Percentiles rank a stretch among this genome's conserved stretches.
phyloP scores from a whole-genome alignment of 2,329 filamentous ascomycete genomes.

The Talaromyces atroroseus region DNA sequence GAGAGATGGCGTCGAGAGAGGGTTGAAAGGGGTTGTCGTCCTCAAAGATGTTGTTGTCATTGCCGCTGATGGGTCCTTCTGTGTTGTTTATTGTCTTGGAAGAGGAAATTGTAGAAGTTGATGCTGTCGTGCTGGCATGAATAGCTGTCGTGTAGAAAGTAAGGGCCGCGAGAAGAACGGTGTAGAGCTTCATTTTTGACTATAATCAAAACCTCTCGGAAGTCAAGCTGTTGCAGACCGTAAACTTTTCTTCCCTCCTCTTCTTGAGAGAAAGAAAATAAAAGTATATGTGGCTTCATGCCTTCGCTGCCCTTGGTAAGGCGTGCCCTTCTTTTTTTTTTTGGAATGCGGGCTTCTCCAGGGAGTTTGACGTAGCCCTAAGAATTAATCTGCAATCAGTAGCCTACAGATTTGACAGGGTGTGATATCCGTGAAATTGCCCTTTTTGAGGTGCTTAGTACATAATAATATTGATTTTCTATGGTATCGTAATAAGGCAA shows the following conservation, averaged over 20 bases:
- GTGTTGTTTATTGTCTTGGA: background rate
- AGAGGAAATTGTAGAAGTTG: background rate
- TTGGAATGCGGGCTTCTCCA: background rate
- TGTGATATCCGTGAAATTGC: background rate
- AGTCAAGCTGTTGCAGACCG: background rate
- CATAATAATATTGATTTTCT: background rate
- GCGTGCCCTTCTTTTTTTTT: background rate
- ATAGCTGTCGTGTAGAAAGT: background rate
- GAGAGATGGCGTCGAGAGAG: slow-evolving; percentile 8
- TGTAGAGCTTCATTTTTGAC: background rate
- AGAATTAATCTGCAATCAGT: background rate
- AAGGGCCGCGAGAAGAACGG: background rate
- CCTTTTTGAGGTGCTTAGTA: background rate
- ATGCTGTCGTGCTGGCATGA: background rate
- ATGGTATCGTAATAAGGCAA: background rate
- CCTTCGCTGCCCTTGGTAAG: background rate
- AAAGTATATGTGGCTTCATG: slow-evolving; percentile 5
- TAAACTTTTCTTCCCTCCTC: background rate
- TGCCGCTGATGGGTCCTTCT: background rate
- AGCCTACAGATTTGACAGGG: background rate
- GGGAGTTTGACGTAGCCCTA: background rate
- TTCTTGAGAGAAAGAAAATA: background rate
- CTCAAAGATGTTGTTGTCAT: background rate
- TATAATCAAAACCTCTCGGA: background rate
- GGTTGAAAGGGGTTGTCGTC: background rate